Evolutionary conservation across 495 filamentous ascomycete species (phyloP), one percentile per base, ranked within the genome.

Genomic region (Polyplosphaeria fusca): DNA sequence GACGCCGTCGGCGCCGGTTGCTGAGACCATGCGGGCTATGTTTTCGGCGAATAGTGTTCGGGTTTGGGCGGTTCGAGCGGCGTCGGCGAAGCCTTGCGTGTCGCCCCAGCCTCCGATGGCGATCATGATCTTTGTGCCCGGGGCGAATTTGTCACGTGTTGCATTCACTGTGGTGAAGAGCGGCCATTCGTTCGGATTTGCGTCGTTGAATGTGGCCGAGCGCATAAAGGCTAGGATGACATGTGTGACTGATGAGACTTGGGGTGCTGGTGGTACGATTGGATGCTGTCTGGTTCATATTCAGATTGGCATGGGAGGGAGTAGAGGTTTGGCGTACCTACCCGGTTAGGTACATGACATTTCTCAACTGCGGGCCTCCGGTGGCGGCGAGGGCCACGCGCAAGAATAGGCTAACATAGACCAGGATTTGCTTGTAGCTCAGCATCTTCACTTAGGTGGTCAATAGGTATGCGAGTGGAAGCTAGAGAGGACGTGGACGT

Each of bases 21-120:
- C 69, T 2, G 76, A 71, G n/a, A 90, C 73, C 83, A 88, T 85
- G 0, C 69, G 66, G 7, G 77, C 81, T 2, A 90, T 74, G 53
- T 88, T 87, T 57, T 77, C 77, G 23, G 85, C 86, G 63, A 85
- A 90, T 20, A 65, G 72, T 48, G 71, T 63, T 18, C 83, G 76
- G 4, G 74, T 76, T 5, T 74, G 62, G 0, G 79, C 76, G 1
- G 77, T 79, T 35, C 74, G 75, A 2, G 85, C 84, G 5, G 77
- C 86, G 1, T 64, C 67, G 0, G 78, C 74, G 67, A 87, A 88
- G 11, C 83, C 85, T 25, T 68, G 57, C 0, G 79, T 81, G 58
- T 89, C 83, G 5, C 85, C 85, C 85, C 85, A 90, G 44, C 85
- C 86, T 5, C 86, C 86, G 51, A 89, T 83, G 28, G 86, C 84